Evolutionary conservation across 352 stramenopile genomes (phyloP), one percentile per base, ranked within the genome.

Genomic region (Globisporangium spiculum): DNA sequence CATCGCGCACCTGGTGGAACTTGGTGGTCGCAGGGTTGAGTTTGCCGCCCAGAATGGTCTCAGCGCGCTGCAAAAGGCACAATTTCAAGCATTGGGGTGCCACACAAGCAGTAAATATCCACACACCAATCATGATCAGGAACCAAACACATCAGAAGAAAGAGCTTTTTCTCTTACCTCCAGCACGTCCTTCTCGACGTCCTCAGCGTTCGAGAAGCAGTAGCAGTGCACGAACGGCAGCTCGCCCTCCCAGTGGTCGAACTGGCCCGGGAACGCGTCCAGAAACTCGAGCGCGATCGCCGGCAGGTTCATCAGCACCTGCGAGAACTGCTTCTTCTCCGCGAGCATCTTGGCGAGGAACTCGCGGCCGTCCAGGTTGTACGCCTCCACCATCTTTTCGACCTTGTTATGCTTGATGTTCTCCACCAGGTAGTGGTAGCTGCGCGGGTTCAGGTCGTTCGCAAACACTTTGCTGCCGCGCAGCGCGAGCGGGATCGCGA

Each of bases 271-370:
- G 68, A 93, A 93, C 0, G 75, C 86, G 56, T 92, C 84, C 27
- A 99, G 84, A 75, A 99, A 99, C 64, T 99, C 96, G 44, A 94
- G 77, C 6, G 94, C 96, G 54, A 91, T 93, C 10, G 93, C 93
- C 7, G 97, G 97, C 58, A 99, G 79, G 82, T 99, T 99, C 91
- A 99, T 98, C 16, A 99, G 83, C 32, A 98, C 92, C 71, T 99
- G 96, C 56, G 89, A 79, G 36, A 92, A 91, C 69, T 91, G 77
- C 48, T 84, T 88, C 56, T 77, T 86, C 53, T 84, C 79, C 4
- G 56, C 83, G 16, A 84, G 80, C 60, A 98, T 71, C 36, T 90
- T 76, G 55, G 89, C 76, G 57, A 98, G 71, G 65, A 98, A 98
- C 20, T 84, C 86, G n/a, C 97, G 87, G 18, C 86, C 97, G 75